phyloP scores from a whole-genome alignment of 768 basidiomycete genomes.

The Brasilioporus rufonigricans region DNA sequence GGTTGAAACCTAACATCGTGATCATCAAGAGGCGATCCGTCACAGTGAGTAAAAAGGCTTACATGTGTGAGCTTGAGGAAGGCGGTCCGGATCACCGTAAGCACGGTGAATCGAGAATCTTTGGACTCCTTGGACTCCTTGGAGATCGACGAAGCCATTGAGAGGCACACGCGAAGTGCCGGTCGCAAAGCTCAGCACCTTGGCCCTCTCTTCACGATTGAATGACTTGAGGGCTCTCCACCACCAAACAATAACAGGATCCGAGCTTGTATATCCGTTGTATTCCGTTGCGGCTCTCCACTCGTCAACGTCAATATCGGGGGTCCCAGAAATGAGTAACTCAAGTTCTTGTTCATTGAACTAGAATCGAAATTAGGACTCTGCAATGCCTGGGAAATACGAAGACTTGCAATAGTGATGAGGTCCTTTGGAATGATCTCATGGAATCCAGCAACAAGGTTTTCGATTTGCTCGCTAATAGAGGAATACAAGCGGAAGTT shows the following conservation, averaged over 20 bases:
- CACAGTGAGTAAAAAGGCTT: constrained; percentile 28
- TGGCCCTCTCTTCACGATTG: constrained; percentile 93
- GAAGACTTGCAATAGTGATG: constrained; percentile 75
- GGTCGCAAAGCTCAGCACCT: constrained; percentile 96
- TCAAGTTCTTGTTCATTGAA: constrained; percentile 96
- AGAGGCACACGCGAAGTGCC: constrained; percentile 91
- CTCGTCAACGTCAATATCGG: constrained; percentile 98
- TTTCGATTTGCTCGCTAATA: constrained; percentile 94
- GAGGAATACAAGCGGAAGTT: constrained; percentile 92
- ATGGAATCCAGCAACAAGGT: constrained; percentile 87
- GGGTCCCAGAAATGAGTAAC: constrained; percentile 92
- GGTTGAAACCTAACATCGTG: constrained; percentile 72
- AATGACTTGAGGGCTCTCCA: constrained; percentile 98
- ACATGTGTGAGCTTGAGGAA: constrained; percentile 92
- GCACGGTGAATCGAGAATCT: constrained; percentile 95
- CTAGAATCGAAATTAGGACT: constrained; percentile 37
- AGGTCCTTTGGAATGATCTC: constrained; percentile 98
- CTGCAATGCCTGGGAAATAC: background rate
- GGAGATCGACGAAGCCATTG: constrained; percentile 92
- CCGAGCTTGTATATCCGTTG: constrained; percentile 81
- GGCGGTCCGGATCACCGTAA: constrained; percentile 79
- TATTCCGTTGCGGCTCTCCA: constrained; percentile 93
- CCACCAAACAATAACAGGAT: constrained; percentile 98
- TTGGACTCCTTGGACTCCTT: constrained; percentile 91
- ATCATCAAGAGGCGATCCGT: constrained; percentile 13